These are phyloP conservation scores for Beauveria rudraprayagi DNA, from an alignment of 2,329 filamentous ascomycete genomes.

Conservation along the genomic window DNA sequence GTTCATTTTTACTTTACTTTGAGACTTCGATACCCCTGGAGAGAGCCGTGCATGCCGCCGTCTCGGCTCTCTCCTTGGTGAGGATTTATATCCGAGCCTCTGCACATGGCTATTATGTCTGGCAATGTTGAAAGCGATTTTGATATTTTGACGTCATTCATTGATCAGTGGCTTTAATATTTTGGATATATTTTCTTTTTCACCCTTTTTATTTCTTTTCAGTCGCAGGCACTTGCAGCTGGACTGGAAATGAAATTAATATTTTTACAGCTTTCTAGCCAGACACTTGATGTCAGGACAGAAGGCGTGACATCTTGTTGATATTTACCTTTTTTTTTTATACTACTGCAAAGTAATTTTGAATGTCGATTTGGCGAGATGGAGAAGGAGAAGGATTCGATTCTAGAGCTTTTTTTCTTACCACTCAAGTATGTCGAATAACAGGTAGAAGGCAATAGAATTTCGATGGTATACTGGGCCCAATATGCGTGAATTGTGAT, in stretches of 20 bases:
- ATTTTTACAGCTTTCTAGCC: background rate
- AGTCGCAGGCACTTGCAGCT: background rate
- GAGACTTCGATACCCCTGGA: constrained; percentile 10
- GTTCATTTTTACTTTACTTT: constrained; percentile 7
- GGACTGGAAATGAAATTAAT: background rate
- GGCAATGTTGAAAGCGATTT: constrained; percentile 7
- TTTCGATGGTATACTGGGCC: background rate
- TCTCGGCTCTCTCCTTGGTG: constrained; percentile 1
- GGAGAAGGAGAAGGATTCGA: background rate
- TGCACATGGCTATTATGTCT: background rate
- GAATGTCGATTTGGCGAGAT: background rate
- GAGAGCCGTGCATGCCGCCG: background rate
- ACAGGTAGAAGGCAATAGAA: constrained; percentile 2
- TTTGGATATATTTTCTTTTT: constrained; percentile 8
- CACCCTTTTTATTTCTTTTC: background rate
- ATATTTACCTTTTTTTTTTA: constrained; percentile 1
- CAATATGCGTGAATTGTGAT: background rate
- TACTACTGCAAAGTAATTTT: constrained; percentile 2
- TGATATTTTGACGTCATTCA: constrained; percentile 1
- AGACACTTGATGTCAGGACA: background rate
- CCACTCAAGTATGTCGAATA: background rate
- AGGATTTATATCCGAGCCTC: constrained; percentile 7
- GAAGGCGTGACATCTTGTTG: background rate
- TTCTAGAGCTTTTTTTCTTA: background rate
- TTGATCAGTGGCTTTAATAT: background rate